phyloP scores from a whole-genome alignment of 1,284 basidiomycete genomes.

The Schizopora paradoxa region DNA sequence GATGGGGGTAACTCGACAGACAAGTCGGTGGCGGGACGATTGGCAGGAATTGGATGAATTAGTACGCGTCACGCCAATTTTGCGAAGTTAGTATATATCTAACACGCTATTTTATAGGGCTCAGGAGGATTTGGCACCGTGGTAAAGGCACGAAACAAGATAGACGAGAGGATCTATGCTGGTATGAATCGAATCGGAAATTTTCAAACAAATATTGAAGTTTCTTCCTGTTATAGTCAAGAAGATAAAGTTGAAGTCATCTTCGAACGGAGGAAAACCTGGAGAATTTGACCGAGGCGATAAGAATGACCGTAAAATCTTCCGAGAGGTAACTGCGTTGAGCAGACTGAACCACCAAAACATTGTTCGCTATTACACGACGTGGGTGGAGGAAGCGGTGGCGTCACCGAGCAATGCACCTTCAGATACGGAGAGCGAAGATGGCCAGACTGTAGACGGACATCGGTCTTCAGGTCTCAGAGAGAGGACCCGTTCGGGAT shows the following conservation, averaged over 20 bases:
- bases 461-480: conserved; percentile 38
- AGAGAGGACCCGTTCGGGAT: conserved; percentile 11
- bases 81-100: background rate
- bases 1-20: conserved; percentile 44
- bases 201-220: background rate
- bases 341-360: conserved; percentile 84
- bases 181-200: conserved; percentile 35
- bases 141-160: conserved; percentile 87
- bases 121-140: conserved; percentile 93
- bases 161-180: conserved; percentile 69
- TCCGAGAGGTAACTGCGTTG: conserved; percentile 87
- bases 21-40: conserved; percentile 78
- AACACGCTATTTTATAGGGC: conserved; percentile 44
- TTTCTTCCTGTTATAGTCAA: conserved; percentile 55
- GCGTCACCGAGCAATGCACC: conserved; percentile 37
- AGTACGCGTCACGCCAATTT: conserved; percentile 34
- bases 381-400: conserved; percentile 72
- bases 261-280: too few species aligned
- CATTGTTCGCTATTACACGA: conserved; percentile 87
- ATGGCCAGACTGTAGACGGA: conserved; percentile 25
- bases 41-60: conserved; percentile 78
- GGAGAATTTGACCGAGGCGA: conserved; percentile 59
- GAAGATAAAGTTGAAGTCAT: conserved; percentile 67
- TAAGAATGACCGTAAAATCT: conserved; percentile 83
- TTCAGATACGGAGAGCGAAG: conserved; percentile 40